Evolutionary conservation across 345 rosid species (phyloP).

Genomic region (Eucalyptus decipiens): DNA sequence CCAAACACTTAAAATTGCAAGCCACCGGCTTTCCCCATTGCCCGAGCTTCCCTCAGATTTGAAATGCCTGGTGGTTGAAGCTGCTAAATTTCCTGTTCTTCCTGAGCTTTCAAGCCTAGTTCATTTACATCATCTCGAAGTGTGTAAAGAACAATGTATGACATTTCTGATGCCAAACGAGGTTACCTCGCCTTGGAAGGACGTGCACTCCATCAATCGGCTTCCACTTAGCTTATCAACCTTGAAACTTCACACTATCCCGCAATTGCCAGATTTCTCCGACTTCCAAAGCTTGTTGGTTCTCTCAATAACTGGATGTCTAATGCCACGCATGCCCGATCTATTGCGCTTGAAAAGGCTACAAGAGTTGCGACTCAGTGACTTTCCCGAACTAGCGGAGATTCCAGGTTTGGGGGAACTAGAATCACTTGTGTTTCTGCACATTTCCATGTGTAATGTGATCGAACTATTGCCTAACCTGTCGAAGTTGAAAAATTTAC

Average conservation of each 20-base stretch:
- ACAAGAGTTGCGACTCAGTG: rapidly evolving
- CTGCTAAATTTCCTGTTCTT: not conserved
- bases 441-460: not conserved
- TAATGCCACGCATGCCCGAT: not conserved
- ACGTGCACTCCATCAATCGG: not conserved
- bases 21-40: not conserved
- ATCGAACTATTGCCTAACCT: not conserved
- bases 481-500: too few species aligned
- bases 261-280: not conserved
- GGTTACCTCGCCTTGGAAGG: not conserved
- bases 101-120: not conserved
- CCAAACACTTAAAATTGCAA: not conserved
- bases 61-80: not conserved
- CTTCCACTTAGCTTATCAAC: not conserved
- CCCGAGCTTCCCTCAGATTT: not conserved
- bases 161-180: not conserved
- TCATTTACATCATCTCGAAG: not conserved
- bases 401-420: not conserved
- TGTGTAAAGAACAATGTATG: not conserved
- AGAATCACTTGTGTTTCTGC: not conserved
- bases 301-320: not conserved
- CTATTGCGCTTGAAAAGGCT: not conserved
- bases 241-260: not conserved
- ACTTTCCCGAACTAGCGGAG: not conserved
- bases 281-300: not conserved